phyloP scores from a whole-genome alignment of 495 filamentous ascomycete species.

The Aspergillus biplanus region DNA sequence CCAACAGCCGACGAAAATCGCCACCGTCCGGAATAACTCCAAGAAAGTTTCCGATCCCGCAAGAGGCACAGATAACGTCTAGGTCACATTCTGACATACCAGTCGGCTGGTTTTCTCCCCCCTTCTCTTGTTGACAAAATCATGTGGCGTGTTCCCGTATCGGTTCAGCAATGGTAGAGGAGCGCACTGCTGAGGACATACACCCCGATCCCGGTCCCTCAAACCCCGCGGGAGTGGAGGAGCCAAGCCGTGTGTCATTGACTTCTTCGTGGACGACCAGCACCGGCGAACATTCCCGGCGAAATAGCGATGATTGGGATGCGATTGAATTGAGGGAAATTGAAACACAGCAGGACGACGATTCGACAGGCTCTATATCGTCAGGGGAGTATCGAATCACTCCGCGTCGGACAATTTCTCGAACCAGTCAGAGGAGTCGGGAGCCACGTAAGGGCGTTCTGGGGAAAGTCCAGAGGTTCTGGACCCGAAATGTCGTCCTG shows the following conservation, averaged over 20 bases:
- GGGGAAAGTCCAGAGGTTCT: constrained; percentile 36
- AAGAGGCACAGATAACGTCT: neutral
- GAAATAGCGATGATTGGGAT: constrained; percentile 27
- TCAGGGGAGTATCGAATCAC: constrained; percentile 42
- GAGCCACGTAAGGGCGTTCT: constrained; percentile 31
- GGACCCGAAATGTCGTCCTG: constrained; percentile 46
- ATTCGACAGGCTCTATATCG: constrained; percentile 35
- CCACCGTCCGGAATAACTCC: too few species aligned
- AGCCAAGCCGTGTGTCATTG: neutral
- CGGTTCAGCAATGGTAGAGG: neutral
- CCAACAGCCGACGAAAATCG: too few species aligned
- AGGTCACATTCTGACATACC: neutral
- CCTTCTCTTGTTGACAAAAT: neutral
- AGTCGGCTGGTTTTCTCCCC: neutral
- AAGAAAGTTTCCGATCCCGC: neutral
- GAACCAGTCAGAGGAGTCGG: constrained; percentile 21
- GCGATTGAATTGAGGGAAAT: constrained; percentile 43
- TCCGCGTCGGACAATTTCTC: constrained; percentile 32
- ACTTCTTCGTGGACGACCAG: neutral
- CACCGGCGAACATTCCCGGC: constrained; percentile 2
- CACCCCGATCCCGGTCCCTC: neutral
- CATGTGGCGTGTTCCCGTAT: neutral
- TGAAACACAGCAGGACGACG: constrained; percentile 30
- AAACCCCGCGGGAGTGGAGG: neutral
- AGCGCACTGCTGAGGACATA: neutral